Base-by-base conservation (phyloP, 805 yeast species). In the Candida silvicultrix region DNA sequence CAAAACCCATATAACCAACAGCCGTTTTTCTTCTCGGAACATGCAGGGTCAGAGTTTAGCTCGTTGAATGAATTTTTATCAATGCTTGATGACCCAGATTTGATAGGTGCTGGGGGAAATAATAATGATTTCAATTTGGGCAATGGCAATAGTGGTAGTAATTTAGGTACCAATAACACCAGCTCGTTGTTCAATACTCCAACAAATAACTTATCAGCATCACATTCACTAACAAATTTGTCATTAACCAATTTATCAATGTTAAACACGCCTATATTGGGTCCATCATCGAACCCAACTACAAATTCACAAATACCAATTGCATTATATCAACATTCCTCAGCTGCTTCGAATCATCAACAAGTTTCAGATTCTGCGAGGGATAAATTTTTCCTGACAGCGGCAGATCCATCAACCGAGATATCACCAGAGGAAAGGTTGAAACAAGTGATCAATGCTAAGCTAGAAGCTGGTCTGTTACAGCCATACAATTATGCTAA, bases 401-500 rank as follows among this genome's bases (percentile, higher is more conserved):
- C 98, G 0, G 97, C 97, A 0, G 98, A 92, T 62, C 98, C 98
- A 5, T 86, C 96, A 0, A 88, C 92, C 2, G 97, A 89, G 53
- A 84, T 86, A 34, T 86, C 96, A 0, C 96, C 97, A 0, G 97
- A 90, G 59, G 97, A 89, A 60, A 74, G 97, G 49, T 71, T 92
- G 54, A 89, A 88, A 59, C 95, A 89, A 60, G 97, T 92, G 11
- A 90, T 92, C 57, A 86, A 87, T 59, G 98, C 98, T 16, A 92
- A 92, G 58, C 68, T 90, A 38, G 95, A 88, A 62, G 98, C 98
- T 0, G 98, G 98, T 0, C 71, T 92, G 38, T 68, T 92, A 34
- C 89, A 85, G 59, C 98, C 98, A 0, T 92, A 89, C 64, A 87
- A 92, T 62, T 92, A 92, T 59, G 97, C 96, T 1, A 81, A 83